These are phyloP conservation scores for Filobasidium wieringae DNA, from an alignment of 768 basidiomycete species.

Conservation along the genomic window DNA sequence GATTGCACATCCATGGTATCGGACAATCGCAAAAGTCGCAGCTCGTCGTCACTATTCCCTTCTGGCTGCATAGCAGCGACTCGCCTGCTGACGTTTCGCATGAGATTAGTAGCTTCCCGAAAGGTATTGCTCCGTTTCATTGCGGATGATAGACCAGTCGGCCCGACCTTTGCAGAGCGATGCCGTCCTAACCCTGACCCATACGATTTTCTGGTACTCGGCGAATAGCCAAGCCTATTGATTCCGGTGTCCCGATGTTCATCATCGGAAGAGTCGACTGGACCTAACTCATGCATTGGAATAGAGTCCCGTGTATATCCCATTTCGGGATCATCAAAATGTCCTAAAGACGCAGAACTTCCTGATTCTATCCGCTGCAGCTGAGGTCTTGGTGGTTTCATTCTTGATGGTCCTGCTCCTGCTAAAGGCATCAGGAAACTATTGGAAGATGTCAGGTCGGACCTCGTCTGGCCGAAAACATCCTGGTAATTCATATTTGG, in stretches of 20 bases:
- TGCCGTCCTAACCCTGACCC: background rate
- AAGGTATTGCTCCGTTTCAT: background rate
- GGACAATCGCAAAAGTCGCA: background rate
- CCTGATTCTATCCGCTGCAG: too few species aligned
- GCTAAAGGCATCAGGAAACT: too few species aligned
- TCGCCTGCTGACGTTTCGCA: background rate
- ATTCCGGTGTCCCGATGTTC: background rate
- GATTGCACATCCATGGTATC: background rate
- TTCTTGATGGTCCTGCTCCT: too few species aligned
- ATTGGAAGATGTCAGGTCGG: too few species aligned
- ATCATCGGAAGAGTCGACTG: background rate
- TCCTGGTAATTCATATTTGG: background rate
- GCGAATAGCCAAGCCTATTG: background rate
- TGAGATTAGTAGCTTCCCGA: background rate
- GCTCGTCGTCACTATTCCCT: background rate
- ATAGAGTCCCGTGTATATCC: background rate
- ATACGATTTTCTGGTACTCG: background rate
- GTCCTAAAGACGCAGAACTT: too few species aligned
- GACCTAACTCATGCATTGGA: background rate
- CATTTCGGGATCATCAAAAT: background rate
- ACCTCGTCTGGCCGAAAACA: background rate
- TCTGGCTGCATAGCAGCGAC: background rate
- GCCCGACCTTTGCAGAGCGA: background rate
- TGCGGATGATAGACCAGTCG: background rate
- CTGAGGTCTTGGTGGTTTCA: too few species aligned